phyloP scores from a whole-genome alignment of 495 filamentous ascomycete genomes.

The Hypoxylon intermedium region DNA sequence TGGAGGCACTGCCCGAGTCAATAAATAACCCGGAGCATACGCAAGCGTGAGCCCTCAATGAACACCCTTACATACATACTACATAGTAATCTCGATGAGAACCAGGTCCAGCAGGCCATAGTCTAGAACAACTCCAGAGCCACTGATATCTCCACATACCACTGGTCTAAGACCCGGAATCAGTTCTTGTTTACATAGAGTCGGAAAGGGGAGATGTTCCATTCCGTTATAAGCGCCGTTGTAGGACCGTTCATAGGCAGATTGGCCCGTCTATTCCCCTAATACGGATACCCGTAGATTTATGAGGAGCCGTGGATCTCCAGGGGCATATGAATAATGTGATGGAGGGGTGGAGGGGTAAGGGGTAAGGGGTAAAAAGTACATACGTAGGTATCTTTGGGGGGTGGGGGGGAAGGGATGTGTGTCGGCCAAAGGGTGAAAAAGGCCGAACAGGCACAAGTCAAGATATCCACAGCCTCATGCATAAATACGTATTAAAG shows the following conservation, averaged over 20 bases:
- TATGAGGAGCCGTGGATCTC: conserved; percentile 28
- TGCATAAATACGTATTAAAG: too few species aligned
- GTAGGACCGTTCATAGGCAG: conserved; percentile 35
- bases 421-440: conserved; percentile 25
- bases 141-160: too few species aligned
- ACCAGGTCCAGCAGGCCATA: too few species aligned
- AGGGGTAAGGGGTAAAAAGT: not conserved
- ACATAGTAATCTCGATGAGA: too few species aligned
- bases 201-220: conserved; percentile 34
- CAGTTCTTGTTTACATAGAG: too few species aligned
- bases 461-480: too few species aligned
- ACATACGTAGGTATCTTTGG: not conserved
- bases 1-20: too few species aligned
- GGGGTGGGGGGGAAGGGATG: not conserved
- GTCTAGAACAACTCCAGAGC: too few species aligned
- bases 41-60: too few species aligned
- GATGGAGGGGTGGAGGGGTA: conserved; percentile 8
- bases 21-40: too few species aligned
- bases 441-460: conserved; percentile 31
- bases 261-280: conserved; percentile 33
- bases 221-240: conserved; percentile 37
- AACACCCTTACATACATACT: too few species aligned
- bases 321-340: conserved; percentile 20
- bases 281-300: conserved; percentile 21
- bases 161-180: too few species aligned